These are phyloP conservation scores for Zalaria sp. DNA, from an alignment of 2,329 filamentous ascomycete species.

Conservation along the genomic window DNA sequence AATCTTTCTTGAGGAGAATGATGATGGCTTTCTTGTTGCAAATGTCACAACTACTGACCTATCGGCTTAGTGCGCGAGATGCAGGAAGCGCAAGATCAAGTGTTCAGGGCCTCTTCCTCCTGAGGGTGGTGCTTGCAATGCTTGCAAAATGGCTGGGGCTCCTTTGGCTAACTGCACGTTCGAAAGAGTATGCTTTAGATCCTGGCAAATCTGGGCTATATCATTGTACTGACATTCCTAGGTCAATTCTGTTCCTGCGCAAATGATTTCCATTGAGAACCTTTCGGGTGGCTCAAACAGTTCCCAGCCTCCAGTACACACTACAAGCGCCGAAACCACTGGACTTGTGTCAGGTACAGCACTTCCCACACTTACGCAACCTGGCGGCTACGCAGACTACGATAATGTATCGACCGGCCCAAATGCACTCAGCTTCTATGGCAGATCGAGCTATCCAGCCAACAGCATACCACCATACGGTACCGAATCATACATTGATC, in stretches of 20 bases:
- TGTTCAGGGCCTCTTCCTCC: conserved; percentile 70
- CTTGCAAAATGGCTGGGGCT: conserved; percentile 62
- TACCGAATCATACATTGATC: no score
- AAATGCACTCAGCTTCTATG: no score
- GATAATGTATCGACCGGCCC: no score
- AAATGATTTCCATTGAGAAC: conserved; percentile 5
- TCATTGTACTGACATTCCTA: background rate
- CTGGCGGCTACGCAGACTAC: no score
- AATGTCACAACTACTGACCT: conserved; percentile 4
- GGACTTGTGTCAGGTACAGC: no score
- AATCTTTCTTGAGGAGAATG: background rate
- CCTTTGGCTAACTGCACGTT: conserved; percentile 56
- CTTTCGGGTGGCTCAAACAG: conserved; percentile 3
- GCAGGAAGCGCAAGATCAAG: conserved; percentile 85
- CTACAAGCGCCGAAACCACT: background rate
- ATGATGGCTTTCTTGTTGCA: background rate
- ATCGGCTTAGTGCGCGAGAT: conserved; percentile 59
- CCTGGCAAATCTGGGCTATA: no score
- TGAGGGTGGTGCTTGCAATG: conserved; percentile 63
- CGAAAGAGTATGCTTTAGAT: conserved; percentile 45
- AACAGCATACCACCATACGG: no score
- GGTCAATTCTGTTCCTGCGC: background rate
- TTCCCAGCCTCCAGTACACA: conserved; percentile 2
- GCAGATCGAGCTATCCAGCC: no score
- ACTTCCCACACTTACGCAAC: no score